Conservation (phyloP, 495 filamentous ascomycete species). For the Collariella sp. region DNA sequence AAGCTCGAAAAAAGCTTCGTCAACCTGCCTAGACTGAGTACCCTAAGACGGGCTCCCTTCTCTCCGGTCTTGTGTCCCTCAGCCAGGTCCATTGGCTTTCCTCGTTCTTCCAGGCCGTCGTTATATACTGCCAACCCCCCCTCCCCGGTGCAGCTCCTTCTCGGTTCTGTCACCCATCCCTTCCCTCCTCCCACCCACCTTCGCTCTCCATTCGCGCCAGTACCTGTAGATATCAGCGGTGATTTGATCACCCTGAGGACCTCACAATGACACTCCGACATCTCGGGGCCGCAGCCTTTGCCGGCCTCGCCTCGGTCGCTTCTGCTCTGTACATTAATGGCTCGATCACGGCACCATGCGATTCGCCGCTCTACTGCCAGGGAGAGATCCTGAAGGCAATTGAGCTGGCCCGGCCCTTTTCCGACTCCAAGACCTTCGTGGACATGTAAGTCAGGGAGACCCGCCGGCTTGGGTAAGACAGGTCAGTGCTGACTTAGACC, state of each 20-base stretch:
- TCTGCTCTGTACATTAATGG: conserved; percentile 39
- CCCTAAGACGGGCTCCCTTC: no score
- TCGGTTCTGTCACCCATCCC: no score
- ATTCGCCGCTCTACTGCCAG: conserved; percentile 43
- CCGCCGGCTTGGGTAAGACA: background rate
- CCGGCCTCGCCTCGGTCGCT: conserved; percentile 16
- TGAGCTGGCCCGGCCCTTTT: conserved; percentile 40
- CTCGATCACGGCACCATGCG: conserved; percentile 39
- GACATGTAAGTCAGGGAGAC: conserved; percentile 35
- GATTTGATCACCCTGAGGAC: background rate
- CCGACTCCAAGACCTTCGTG: conserved; percentile 46
- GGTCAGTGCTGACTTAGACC: background rate
- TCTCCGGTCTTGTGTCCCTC: no score
- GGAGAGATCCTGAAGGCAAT: conserved; percentile 41
- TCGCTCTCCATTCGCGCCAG: background rate
- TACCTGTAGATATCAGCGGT: background rate
- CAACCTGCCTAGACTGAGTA: no score
- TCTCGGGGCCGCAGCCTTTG: conserved; percentile 17
- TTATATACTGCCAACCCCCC: background rate
- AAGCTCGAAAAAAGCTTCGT: no score
- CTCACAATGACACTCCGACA: conserved; percentile 16
- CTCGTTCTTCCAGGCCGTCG: background rate
- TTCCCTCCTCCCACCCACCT: conserved; percentile 1
- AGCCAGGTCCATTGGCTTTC: no score
- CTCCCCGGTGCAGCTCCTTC: no score